phyloP scores from a whole-genome alignment of 2,329 filamentous ascomycete species.

The Pyrenochaeta sp. region DNA sequence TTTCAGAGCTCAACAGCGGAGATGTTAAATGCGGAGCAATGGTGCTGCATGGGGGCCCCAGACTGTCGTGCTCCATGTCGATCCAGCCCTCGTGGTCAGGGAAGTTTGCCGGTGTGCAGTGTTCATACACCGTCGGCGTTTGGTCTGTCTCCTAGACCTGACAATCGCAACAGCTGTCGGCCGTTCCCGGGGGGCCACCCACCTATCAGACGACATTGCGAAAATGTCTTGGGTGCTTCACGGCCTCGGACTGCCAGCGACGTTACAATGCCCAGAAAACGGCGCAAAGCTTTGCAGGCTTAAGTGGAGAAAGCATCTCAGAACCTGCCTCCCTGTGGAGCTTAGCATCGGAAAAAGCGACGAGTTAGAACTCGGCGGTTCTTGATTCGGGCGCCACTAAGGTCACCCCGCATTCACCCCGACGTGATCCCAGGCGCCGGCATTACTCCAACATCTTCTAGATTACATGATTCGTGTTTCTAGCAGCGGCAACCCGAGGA shows the following conservation, averaged over 20 bases:
- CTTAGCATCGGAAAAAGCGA: constrained; percentile 13
- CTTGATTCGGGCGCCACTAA: background rate
- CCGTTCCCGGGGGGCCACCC: background rate
- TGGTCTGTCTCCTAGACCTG: background rate
- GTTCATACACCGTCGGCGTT: too few species aligned
- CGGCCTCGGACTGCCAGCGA: constrained; percentile 1
- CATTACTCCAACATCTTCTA: too few species aligned
- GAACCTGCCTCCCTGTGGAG: constrained; percentile 14
- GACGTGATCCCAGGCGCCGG: background rate
- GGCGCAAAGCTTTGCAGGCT: constrained; percentile 17
- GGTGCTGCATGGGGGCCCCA: too few species aligned
- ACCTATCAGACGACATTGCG: too few species aligned
- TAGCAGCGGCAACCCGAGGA: too few species aligned
- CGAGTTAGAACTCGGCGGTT: constrained; percentile 7
- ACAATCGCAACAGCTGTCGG: constrained; percentile 1
- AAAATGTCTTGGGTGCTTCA: background rate
- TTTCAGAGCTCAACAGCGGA: too few species aligned
- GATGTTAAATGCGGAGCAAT: too few species aligned
- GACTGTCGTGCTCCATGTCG: too few species aligned
- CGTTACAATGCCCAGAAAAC: constrained; percentile 23
- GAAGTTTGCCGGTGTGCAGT: too few species aligned
- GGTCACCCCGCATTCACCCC: constrained; percentile 10
- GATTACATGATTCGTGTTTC: too few species aligned
- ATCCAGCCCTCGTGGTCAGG: background rate
- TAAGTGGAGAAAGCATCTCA: constrained; percentile 28